Base-by-base conservation (phyloP, 768 basidiomycete genomes). In the Leccinum variicolor region DNA sequence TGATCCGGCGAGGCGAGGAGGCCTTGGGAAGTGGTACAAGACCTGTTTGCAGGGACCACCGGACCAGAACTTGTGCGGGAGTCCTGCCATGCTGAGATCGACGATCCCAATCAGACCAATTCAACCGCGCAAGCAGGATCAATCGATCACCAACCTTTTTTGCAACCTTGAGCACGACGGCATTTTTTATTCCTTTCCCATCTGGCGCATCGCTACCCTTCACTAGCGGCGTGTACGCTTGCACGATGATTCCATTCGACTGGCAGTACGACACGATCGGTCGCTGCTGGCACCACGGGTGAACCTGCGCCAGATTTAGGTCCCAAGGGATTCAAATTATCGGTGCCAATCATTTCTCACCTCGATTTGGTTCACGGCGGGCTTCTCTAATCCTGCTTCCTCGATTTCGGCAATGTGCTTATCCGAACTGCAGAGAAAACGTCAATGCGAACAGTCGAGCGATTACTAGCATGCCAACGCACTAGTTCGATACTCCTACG, bases 11-110 rank as follows among this genome's bases (percentile, higher is more conserved):
- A 0, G 82, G 78, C 2, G 81, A 86, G 9, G 82, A 81, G 29
- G 88, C 89, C 73, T 94, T 94, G 1, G 91, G 89, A 7, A 96
- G 80, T 0, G 89, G 88, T 1, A 91, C 79, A 61, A 80, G 85
- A 49, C 69, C 74, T 28, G 62, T 69, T 62, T 84, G 82, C 47
- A 84, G 61, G 2, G 80, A 81, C 78, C 80, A 84, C 23, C 82
- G 74, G 47, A 84, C 69, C 52, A 84, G 67, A 45, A 83, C 68
- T 56, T 83, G 82, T 11, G 81, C 71, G 6, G 65, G 52, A 31
- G 61, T 66, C 55, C 61, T 72, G 45, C 55, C 45, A 50, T 72
- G 64, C 73, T 76, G 56, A 17, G 39, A 55, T 19, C 21, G 33
- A 26, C 2, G 15, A 36, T 6, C 34, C 36, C 17, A 25, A 43